Evolutionary conservation across 345 rosid genomes (phyloP).

Genomic region (Brassica juncea): DNA sequence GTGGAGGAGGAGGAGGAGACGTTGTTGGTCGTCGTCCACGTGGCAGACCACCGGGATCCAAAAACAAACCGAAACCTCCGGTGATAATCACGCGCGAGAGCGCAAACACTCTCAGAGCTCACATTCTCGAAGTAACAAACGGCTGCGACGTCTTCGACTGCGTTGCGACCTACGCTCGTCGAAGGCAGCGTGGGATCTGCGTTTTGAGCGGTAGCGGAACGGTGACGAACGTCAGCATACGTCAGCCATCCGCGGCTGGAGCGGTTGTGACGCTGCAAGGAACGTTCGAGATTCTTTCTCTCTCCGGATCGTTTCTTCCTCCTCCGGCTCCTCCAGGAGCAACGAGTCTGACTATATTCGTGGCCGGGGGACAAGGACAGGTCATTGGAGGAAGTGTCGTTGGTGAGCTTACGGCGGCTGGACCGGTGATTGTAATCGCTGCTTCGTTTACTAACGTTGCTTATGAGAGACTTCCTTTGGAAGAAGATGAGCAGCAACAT

Average conservation of each 20-base stretch:
- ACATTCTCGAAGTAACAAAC: constrained; percentile 89
- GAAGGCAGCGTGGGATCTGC: constrained; percentile 92
- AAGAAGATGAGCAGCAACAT: constrained; percentile 75
- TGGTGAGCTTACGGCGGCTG: constrained; percentile 92
- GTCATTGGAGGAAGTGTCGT: constrained; percentile 96
- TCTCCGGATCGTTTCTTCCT: constrained; percentile 90
- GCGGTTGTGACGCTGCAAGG: constrained; percentile 90
- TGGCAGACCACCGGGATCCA: constrained; percentile 96
- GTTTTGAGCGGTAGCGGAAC: constrained; percentile 88
- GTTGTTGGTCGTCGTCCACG: constrained; percentile 68
- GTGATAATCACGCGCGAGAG: constrained; percentile 94
- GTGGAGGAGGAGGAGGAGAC: constrained; percentile 38
- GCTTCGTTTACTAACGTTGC: constrained; percentile 96
- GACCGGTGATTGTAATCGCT: constrained; percentile 93
- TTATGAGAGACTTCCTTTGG: constrained; percentile 92
- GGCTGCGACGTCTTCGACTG: constrained; percentile 94
- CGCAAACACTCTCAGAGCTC: constrained; percentile 93
- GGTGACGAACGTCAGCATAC: constrained; percentile 83
- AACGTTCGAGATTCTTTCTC: constrained; percentile 89
- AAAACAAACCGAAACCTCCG: constrained; percentile 91
- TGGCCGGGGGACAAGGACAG: constrained; percentile 96
- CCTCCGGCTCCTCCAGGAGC: constrained; percentile 99
- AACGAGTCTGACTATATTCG: constrained; percentile 84
- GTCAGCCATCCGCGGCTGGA: constrained; percentile 91
- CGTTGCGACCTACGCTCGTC: constrained; percentile 79